Percentiles rank a stretch among this genome's conserved stretches.
Evolutionary conservation across 768 basidiomycete species (phyloP).

Genomic region (Macrolepiota dolichaula): DNA sequence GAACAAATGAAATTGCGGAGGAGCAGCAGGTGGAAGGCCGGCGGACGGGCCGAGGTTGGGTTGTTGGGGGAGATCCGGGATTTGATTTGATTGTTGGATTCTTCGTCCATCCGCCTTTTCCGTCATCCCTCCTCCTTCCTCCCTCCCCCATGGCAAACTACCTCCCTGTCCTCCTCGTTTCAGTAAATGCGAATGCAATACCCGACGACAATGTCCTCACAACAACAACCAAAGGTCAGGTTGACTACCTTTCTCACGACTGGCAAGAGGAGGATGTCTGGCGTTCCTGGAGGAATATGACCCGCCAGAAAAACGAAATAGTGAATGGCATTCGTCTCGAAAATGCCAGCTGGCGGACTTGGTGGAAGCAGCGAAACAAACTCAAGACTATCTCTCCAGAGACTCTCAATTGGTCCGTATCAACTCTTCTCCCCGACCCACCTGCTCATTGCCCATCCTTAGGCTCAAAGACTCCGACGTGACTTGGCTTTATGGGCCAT

Average conservation of each 20-base stretch:
- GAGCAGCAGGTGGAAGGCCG: background rate
- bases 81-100: constrained; percentile 10
- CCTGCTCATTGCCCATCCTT: constrained; percentile 16
- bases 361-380: constrained; percentile 99
- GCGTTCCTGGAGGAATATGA: constrained; percentile 99
- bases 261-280: constrained; percentile 99
- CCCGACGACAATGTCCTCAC: constrained; percentile 80
- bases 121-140: constrained; percentile 12
- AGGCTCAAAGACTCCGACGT: constrained; percentile 99
- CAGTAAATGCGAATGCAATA: constrained; percentile 51
- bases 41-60: constrained; percentile 8
- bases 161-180: constrained; percentile 66
- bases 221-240: constrained; percentile 87
- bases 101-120: constrained; percentile 12
- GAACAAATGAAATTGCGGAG: constrained; percentile 1
- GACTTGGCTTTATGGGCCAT: constrained; percentile 97
- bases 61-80: constrained; percentile 12
- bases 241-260: constrained; percentile 97
- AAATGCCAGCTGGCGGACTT: constrained; percentile 98
- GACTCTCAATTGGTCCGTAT: constrained; percentile 91
- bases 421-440: constrained; percentile 7
- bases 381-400: constrained; percentile 94
- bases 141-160: constrained; percentile 31
- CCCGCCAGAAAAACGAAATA: constrained; percentile 96
- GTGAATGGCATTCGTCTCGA: constrained; percentile 92